Percentiles rank a stretch among this genome's conserved stretches.
phyloP scores from a whole-genome alignment of 2,329 filamentous ascomycete species.

The Mariannaea sp. region DNA sequence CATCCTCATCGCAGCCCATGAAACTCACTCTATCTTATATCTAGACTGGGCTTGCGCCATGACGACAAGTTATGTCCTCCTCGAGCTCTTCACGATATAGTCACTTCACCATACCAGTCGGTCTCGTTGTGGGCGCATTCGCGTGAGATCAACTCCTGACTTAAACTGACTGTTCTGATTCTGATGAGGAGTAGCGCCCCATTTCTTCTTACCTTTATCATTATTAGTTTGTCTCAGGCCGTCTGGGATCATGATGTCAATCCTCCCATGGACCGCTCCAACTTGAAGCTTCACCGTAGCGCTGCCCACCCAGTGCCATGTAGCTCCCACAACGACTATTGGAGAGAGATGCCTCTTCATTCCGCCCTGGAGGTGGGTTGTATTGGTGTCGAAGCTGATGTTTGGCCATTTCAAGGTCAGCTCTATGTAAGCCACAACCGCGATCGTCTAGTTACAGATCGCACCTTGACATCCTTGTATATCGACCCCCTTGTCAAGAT shows the following conservation, averaged over 20 bases:
- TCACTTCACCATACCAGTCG: neutral
- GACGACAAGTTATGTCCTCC: neutral
- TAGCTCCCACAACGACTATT: constrained; percentile 75
- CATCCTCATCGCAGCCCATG: too few relatives aligned
- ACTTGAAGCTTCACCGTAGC: neutral
- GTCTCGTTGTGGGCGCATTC: constrained; percentile 4
- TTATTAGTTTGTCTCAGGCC: constrained; percentile 18
- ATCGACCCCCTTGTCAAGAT: constrained; percentile 66
- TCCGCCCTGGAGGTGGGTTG: constrained; percentile 65
- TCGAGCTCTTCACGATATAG: neutral
- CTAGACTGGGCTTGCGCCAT: too few relatives aligned
- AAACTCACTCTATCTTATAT: too few relatives aligned
- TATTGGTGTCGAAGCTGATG: constrained; percentile 69
- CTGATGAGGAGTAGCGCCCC: constrained; percentile 1
- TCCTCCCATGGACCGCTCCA: neutral
- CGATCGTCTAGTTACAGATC: constrained; percentile 56
- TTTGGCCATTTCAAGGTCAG: constrained; percentile 62
- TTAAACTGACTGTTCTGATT: neutral
- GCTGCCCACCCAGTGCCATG: constrained; percentile 55
- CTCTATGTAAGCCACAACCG: constrained; percentile 68
- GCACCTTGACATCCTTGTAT: constrained; percentile 67
- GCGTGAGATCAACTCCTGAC: neutral
- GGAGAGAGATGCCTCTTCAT: constrained; percentile 65
- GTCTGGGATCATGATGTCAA: constrained; percentile 1
- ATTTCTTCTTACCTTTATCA: constrained; percentile 13